Conservation (phyloP, 2,329 filamentous ascomycete genomes). For the Kalaharituber pfeilii region DNA sequence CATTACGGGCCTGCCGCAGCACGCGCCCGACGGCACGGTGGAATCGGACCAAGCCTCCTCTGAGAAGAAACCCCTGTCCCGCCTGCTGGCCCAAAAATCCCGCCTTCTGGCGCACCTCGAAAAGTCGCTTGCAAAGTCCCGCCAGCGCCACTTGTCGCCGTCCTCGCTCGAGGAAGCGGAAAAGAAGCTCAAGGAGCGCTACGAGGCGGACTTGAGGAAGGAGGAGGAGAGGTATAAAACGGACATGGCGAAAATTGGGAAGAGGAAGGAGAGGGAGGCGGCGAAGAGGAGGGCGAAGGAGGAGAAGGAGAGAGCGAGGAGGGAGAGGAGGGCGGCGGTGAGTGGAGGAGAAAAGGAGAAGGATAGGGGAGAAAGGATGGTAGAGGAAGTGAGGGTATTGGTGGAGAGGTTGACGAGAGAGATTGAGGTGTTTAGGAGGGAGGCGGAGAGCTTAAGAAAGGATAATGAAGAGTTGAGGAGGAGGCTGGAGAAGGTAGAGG, state of each 20-base stretch:
- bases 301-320: conserved; percentile 29
- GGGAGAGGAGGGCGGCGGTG: conserved; percentile 11
- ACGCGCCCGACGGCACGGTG: neutral
- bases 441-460: conserved; percentile 8
- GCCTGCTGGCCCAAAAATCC: neutral
- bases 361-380: conserved; percentile 6
- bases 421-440: conserved; percentile 10
- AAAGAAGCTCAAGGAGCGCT: conserved; percentile 35
- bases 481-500: too few species aligned
- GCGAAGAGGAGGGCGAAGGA: conserved; percentile 44
- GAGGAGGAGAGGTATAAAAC: conserved; percentile 46
- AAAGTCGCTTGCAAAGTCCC: conserved; percentile 13
- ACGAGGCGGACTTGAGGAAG: conserved; percentile 46
- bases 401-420: conserved; percentile 14
- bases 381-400: neutral
- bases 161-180: conserved; percentile 19
- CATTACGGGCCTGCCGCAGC: neutral
- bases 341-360: conserved; percentile 5
- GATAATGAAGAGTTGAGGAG: conserved; percentile 1
- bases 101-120: neutral
- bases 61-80: neutral
- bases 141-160: conserved; percentile 10
- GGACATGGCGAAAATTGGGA: conserved; percentile 46
- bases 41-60: neutral
- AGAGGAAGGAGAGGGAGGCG: conserved; percentile 47